Conservation (phyloP, 2,329 filamentous ascomycete genomes). For the Dendryphion nanum region DNA sequence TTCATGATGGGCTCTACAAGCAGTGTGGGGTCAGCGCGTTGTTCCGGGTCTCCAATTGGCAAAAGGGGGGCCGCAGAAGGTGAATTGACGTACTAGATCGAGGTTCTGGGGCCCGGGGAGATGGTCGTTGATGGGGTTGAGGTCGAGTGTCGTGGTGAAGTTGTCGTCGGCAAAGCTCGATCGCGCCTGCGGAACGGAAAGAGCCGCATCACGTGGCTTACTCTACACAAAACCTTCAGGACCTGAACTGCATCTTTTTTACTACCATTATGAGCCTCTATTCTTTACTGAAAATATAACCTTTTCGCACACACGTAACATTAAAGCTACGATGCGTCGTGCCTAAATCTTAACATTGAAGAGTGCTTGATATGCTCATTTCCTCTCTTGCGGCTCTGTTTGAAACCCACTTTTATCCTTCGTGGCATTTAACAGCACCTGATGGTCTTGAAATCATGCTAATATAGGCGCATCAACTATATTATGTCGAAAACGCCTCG, state of each 20-base stretch:
- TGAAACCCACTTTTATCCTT: slow-evolving; percentile 5
- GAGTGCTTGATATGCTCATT: too few relatives aligned
- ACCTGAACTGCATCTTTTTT: too few relatives aligned
- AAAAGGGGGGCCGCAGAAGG: slow-evolving; percentile 9
- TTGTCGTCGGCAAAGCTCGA: slow-evolving; percentile 29
- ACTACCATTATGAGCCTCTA: too few relatives aligned
- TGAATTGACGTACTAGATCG: slow-evolving; percentile 31
- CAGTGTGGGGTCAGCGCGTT: slow-evolving; percentile 29
- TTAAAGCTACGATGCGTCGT: too few relatives aligned
- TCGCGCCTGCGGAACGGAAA: slow-evolving; percentile 12
- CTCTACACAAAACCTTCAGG: too few relatives aligned
- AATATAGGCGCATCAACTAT: slow-evolving; percentile 21
- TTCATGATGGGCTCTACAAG: slow-evolving; percentile 40
- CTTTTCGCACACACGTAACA: too few relatives aligned
- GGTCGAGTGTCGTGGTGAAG: slow-evolving; percentile 18
- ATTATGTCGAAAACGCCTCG: slow-evolving; percentile 6
- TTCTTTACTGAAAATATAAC: too few relatives aligned
- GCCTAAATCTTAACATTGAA: not conserved
- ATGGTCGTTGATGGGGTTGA: slow-evolving; percentile 35
- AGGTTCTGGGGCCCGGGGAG: slow-evolving; percentile 26
- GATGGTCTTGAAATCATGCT: slow-evolving; percentile 16
- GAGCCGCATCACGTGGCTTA: slow-evolving; percentile 21
- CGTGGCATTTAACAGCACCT: slow-evolving; percentile 8
- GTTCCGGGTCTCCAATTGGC: slow-evolving; percentile 26
- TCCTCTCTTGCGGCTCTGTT: not conserved